Base-by-base conservation (phyloP, 345 rosid species). In the Moricandia arvensis region DNA sequence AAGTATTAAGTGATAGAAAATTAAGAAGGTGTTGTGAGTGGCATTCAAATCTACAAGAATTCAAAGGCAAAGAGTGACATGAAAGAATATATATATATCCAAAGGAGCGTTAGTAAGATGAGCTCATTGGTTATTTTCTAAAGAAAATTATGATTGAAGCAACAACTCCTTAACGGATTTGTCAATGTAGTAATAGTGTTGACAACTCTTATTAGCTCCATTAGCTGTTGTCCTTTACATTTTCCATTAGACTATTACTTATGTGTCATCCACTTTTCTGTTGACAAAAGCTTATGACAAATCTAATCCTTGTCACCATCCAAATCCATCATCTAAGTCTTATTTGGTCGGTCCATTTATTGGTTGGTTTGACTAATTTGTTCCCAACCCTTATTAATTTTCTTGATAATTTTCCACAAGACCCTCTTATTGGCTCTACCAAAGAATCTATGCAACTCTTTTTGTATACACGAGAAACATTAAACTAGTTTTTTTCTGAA, bases 221-320 rank as follows among this genome's bases (percentile, higher is more conserved):
- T 76, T 76, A 58, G 75, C 65, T 64, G 72, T 9, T 77, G 12
- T 71, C 80, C 72, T 63, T 64, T 34, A 71, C 80, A 69, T 71
- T 77, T 65, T 59, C 76, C 80, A 77, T 71, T 47, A 77, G 11
- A 58, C 65, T 34, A 76, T 5, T 77, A 65, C n/a, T 33, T 66
- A 49, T 72, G 80, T 77, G 76, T 66, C 71, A 26, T 77, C 80
- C 80, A 77, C 76, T 71, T 77, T 57, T 77, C 16, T 47, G 63
- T 71, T 71, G 72, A 77, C 76, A 77, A 62, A 75, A 34, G 53
- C 6, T 8, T 21, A 69, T 8, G 13, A 43, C 51, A 54, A 21
- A 71, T 55, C 12, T 51, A 64, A 30, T 65, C 80, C 62, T 65
- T 63, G 43, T 77, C 76, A 58, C 34, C 75, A 57, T 58, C 67